Base-by-base conservation (phyloP, 2,329 filamentous ascomycete species). In the Calonectria honghensis region DNA sequence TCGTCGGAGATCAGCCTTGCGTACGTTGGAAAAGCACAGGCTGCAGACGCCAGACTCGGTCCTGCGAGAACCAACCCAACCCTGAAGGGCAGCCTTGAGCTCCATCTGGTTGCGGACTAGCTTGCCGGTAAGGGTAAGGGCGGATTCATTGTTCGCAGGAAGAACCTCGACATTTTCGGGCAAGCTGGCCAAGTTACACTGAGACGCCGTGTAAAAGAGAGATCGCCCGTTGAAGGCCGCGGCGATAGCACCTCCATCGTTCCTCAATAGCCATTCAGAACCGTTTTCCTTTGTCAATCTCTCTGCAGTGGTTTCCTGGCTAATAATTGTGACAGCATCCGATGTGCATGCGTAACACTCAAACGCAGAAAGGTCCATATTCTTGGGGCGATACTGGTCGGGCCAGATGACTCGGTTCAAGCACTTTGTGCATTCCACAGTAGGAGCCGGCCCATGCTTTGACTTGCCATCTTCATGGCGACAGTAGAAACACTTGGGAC, bases 401-500 rank as follows among this genome's bases (percentile, higher is more conserved):
- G 88, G 88, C 85, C 86, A 90, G 72, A 90, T 87, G 27, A 90
- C 80, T 32, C 85, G 84, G 80, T 84, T 89, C 35, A 85, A 75
- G 68, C 89, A 90, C 48, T 81, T 83, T 9, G 69, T 82, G 78
- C 89, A 90, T 70, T 88, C 85, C 2, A 90, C 82, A n/a, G 79
- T 82, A 0, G 88, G 88, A 0, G 87, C 85, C 7, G 51, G 66
- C 35, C 73, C 76, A 24, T 75, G 64, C 37, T 76, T 39, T 11
- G 68, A 61, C 5, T 64, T 51, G 10, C 75, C 70, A 31, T 76
- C 37, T 3, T 68, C 67, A 7, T 84, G 79, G 16, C 88, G 86
- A 76, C 88, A 90, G 79, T 87, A 89, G 78, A 86, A 82, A 78
- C 89, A 90, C 78, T 90, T 90, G 37, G 88, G 77, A 1, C 85